A percentile compares a stretch with the other conserved stretches of the same genome.
Evolutionary conservation across 2,329 filamentous ascomycete species (phyloP).

Genomic region (Colletotrichum sidae): DNA sequence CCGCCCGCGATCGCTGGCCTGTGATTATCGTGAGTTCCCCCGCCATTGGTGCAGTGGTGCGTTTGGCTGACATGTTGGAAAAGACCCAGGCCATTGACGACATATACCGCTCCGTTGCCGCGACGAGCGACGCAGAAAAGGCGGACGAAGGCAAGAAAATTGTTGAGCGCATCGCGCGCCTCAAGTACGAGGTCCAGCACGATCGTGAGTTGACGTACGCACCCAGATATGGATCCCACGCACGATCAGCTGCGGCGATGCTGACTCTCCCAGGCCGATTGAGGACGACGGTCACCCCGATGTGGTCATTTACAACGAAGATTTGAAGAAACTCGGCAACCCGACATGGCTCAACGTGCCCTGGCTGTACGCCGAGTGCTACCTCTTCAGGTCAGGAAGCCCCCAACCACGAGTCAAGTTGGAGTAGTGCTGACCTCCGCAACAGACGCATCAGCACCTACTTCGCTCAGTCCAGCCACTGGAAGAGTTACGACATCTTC

Average conservation of each 20-base stretch:
- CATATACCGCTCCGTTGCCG: slow-evolving; percentile 79
- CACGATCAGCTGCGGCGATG: neutral
- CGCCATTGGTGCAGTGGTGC: neutral
- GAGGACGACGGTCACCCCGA: slow-evolving; percentile 82
- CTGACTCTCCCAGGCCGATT: slow-evolving; percentile 67
- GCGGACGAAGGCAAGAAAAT: slow-evolving; percentile 87
- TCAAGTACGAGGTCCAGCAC: slow-evolving; percentile 97
- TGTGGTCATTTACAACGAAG: slow-evolving; percentile 85
- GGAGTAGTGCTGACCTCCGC: slow-evolving; percentile 30
- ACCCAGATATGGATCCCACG: neutral
- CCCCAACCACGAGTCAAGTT: neutral
- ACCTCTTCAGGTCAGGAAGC: slow-evolving; percentile 78
- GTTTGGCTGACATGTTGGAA: slow-evolving; percentile 38
- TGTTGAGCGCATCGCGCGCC: slow-evolving; percentile 78
- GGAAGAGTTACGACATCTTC: slow-evolving; percentile 93
- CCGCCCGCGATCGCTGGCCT: slow-evolving; percentile 90
- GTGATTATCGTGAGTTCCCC: slow-evolving; percentile 79
- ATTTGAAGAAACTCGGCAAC: slow-evolving; percentile 79
- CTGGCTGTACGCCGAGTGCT: slow-evolving; percentile 95
- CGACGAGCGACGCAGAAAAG: slow-evolving; percentile 71
- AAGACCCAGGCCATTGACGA: slow-evolving; percentile 95
- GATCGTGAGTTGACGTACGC: slow-evolving; percentile 80
- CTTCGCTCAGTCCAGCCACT: slow-evolving; percentile 82
- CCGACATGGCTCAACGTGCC: slow-evolving; percentile 85
- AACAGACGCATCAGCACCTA: slow-evolving; percentile 79